Evolutionary conservation across 805 yeast genomes (phyloP).

Genomic region (Sugiyamaella lignohabitans): DNA sequence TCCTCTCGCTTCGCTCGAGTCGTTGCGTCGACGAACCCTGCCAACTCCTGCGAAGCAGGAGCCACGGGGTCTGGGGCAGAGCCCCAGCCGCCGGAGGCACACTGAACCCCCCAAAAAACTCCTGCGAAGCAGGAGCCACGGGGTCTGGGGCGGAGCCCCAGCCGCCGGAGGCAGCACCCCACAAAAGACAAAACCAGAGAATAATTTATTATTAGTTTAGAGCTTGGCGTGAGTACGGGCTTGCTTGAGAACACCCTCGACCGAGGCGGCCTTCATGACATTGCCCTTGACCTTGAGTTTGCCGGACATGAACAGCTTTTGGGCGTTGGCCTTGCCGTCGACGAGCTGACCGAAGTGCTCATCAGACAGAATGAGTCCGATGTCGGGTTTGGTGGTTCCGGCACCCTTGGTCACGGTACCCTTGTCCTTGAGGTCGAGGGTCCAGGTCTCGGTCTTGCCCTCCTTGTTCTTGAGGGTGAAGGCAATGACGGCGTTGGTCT

Average conservation of each 20-base stretch:
- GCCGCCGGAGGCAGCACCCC: not conserved
- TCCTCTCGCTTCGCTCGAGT: not conserved
- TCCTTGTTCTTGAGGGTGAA: conserved; percentile 62
- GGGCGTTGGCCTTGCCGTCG: conserved; percentile 76
- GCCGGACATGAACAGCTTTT: conserved; percentile 76
- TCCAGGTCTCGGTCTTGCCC: conserved; percentile 56
- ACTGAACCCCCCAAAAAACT: not conserved
- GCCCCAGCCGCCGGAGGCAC: conserved; percentile 1
- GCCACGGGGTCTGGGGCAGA: not conserved
- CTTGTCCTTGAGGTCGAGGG: conserved; percentile 55
- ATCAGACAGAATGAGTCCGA: conserved; percentile 59
- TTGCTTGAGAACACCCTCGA: conserved; percentile 60
- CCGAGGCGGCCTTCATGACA: conserved; percentile 80
- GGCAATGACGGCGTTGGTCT: conserved; percentile 55
- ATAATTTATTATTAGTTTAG: conserved; percentile 20
- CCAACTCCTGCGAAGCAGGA: not conserved
- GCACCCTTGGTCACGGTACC: conserved; percentile 46
- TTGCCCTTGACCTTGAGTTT: conserved; percentile 83
- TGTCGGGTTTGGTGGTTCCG: conserved; percentile 47
- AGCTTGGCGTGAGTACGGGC: conserved; percentile 44
- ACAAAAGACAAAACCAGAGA: not conserved
- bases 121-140: not conserved
- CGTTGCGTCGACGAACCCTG: not conserved
- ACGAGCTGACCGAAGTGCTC: conserved; percentile 65
- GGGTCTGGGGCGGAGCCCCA: not conserved